Conservation (phyloP, 805 yeast genomes). For the Jamesozyma hellenica region DNA sequence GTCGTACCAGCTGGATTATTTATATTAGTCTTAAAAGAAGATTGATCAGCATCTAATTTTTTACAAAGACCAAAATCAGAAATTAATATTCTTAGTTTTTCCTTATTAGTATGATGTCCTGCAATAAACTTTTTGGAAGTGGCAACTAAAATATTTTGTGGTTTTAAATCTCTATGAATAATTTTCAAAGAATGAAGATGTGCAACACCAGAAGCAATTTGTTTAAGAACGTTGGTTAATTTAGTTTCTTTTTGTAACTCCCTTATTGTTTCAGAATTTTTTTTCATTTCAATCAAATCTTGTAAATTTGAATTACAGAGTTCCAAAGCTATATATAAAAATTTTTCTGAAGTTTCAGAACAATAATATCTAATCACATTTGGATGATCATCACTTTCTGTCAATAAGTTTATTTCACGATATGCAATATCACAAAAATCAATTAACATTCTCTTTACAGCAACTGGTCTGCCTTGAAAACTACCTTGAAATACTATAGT, state of each 20-base stretch:
- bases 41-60: conserved; percentile 81
- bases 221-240: conserved; percentile 46
- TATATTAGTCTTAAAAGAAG: conserved; percentile 77
- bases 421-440: conserved; percentile 92
- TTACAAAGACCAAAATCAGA: conserved; percentile 96
- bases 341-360: conserved; percentile 81
- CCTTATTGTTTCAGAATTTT: conserved; percentile 25
- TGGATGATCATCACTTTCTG: conserved; percentile 94
- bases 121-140: conserved; percentile 39
- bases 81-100: conserved; percentile 60
- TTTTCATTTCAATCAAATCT: conserved; percentile 59
- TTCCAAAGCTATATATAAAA: conserved; percentile 86
- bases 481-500: conserved; percentile 87
- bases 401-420: conserved; percentile 76
- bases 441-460: conserved; percentile 85
- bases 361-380: conserved; percentile 89
- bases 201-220: conserved; percentile 73
- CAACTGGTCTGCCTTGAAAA: conserved; percentile 89
- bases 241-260: conserved; percentile 36
- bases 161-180: conserved; percentile 90
- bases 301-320: conserved; percentile 83
- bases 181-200: conserved; percentile 84
- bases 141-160: conserved; percentile 84
- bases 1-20: conserved; percentile 92
- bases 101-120: conserved; percentile 19